Conservation (phyloP, 305 asterid genomes). For the Fraxinus sp. region DNA sequence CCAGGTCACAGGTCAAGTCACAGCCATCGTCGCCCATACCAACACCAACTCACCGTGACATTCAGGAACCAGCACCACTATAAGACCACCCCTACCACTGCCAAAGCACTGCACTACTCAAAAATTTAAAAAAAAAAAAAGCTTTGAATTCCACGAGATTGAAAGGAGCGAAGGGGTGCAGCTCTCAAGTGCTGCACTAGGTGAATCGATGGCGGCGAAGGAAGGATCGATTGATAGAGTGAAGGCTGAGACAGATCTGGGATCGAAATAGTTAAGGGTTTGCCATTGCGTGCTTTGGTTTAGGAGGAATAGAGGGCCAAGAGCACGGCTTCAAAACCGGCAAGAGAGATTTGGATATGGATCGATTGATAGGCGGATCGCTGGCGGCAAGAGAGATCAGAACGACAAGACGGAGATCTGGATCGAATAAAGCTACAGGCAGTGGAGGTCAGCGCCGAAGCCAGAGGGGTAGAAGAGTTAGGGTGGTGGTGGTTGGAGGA, state of each 20-base stretch:
- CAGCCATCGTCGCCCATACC: too few relatives aligned
- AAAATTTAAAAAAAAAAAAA: too few relatives aligned
- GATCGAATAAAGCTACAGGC: constrained; percentile 90
- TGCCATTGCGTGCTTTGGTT: constrained; percentile 74
- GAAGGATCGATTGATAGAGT: constrained; percentile 46
- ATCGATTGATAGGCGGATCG: too few relatives aligned
- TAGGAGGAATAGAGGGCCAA: constrained; percentile 75
- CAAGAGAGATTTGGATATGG: constrained; percentile 27
- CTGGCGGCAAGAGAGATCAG: constrained; percentile 27
- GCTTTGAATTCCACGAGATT: too few relatives aligned
- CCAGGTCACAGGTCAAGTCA: too few relatives aligned
- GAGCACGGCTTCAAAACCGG: constrained; percentile 91
- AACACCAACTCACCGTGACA: too few relatives aligned
- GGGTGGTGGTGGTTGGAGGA: constrained; percentile 50
- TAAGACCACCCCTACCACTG: too few relatives aligned
- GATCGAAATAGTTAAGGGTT: constrained; percentile 60
- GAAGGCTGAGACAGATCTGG: constrained; percentile 93
- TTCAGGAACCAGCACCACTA: too few relatives aligned
- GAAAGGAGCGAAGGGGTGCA: too few relatives aligned
- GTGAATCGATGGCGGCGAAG: too few relatives aligned
- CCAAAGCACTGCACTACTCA: too few relatives aligned
- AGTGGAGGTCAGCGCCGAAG: constrained; percentile 68
- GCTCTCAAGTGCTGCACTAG: too few relatives aligned
- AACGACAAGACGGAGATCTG: constrained; percentile 80
- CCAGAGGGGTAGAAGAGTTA: constrained; percentile 49